These are phyloP conservation scores for Pinus tabuliformis DNA, from an alignment of 75 land plant species.

Conservation along the genomic window DNA sequence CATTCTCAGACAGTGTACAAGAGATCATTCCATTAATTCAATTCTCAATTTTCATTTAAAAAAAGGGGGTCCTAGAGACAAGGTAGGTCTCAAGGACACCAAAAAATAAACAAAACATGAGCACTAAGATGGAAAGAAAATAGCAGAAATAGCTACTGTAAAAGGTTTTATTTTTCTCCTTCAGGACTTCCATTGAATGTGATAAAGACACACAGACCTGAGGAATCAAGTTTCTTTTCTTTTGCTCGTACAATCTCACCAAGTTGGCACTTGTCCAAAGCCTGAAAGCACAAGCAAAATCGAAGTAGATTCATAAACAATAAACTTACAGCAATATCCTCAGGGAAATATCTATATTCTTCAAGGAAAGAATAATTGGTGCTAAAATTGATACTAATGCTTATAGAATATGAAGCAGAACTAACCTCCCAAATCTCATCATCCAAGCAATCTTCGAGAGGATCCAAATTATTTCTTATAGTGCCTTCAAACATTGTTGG, in stretches of 20 bases:
- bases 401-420: neutral
- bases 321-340: too few relatives aligned
- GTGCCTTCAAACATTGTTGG: slow-evolving; percentile 81
- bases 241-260: slow-evolving; percentile 19
- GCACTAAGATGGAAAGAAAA: too few relatives aligned
- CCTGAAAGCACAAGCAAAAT: neutral
- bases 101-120: neutral
- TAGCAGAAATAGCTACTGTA: too few relatives aligned
- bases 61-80: neutral
- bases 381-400: neutral
- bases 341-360: too few relatives aligned
- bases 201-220: slow-evolving; percentile 5
- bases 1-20: slow-evolving; percentile 27
- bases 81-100: neutral
- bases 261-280: slow-evolving; percentile 27
- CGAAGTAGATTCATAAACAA: too few relatives aligned
- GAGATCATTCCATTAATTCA: neutral
- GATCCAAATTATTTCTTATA: slow-evolving; percentile 78
- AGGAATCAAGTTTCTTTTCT: slow-evolving; percentile 21
- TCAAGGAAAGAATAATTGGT: too few relatives aligned
- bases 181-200: neutral
- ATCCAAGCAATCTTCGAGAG: slow-evolving; percentile 61
- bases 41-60: neutral
- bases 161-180: neutral
- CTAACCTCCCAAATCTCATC: slow-evolving; percentile 60